These are phyloP conservation scores for Mucor velutinosus DNA, from an alignment of 371 early-diverging fungal species.

Conservation along the genomic window DNA sequence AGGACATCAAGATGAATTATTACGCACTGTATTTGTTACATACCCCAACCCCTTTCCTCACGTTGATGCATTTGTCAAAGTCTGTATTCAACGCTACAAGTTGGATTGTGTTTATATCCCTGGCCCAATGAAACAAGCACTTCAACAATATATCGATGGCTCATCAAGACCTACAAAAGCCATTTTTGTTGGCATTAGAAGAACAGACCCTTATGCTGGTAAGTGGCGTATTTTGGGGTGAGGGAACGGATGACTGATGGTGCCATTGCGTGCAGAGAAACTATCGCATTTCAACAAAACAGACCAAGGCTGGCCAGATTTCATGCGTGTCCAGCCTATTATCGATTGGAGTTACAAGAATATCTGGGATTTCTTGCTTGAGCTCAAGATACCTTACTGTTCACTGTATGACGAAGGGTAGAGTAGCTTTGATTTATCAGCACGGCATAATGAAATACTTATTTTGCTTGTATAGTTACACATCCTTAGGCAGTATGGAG, in stretches of 20 bases:
- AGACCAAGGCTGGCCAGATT: conserved; percentile 89
- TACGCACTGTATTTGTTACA: conserved; percentile 73
- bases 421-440: conserved; percentile 83
- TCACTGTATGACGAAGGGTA: conserved; percentile 89
- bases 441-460: conserved; percentile 81
- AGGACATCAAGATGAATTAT: conserved; percentile 14
- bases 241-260: neutral
- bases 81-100: conserved; percentile 63
- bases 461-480: conserved; percentile 72
- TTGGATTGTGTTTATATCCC: conserved; percentile 67
- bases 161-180: conserved; percentile 67
- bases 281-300: conserved; percentile 75
- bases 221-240: conserved; percentile 11
- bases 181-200: conserved; percentile 89
- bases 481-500: conserved; percentile 89
- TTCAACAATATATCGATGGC: conserved; percentile 66
- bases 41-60: conserved; percentile 82
- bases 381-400: conserved; percentile 84
- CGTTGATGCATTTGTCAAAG: conserved; percentile 85
- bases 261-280: conserved; percentile 44
- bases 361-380: conserved; percentile 82
- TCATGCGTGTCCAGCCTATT: conserved; percentile 93
- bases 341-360: conserved; percentile 88
- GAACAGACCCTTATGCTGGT: conserved; percentile 91
- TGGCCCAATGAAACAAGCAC: conserved; percentile 81